Conservation (phyloP, 768 basidiomycete genomes). For the Solioccasus polychromus region DNA sequence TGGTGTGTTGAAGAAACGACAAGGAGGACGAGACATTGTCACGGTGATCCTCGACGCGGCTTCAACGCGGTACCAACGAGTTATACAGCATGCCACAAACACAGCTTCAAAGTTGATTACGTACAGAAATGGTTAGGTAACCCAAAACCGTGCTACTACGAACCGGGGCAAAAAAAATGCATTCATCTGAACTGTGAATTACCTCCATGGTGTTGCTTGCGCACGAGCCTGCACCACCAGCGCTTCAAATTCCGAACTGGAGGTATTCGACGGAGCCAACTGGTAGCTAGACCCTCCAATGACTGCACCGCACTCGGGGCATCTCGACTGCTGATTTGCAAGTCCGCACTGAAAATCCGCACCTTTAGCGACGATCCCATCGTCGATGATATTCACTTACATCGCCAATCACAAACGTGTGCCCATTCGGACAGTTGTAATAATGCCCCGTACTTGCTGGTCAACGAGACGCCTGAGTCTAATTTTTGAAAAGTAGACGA, state of each 20-base stretch:
- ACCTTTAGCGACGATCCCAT: too few species aligned
- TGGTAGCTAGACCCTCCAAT: slow-evolving; percentile 51
- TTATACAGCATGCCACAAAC: too few species aligned
- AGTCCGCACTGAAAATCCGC: slow-evolving; percentile 52
- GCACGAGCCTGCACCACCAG: slow-evolving; percentile 37
- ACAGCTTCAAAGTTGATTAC: too few species aligned
- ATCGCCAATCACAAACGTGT: slow-evolving; percentile 57
- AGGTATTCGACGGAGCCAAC: slow-evolving; percentile 42
- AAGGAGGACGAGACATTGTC: slow-evolving; percentile 28
- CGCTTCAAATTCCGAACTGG: slow-evolving; percentile 45
- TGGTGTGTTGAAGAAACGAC: slow-evolving; percentile 40
- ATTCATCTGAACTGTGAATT: too few species aligned
- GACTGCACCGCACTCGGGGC: slow-evolving; percentile 55
- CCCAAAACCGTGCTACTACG: too few species aligned
- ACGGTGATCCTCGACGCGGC: too few species aligned
- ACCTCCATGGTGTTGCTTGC: slow-evolving; percentile 27
- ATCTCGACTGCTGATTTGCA: slow-evolving; percentile 43
- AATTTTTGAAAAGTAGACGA: not conserved
- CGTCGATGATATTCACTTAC: slow-evolving; percentile 26
- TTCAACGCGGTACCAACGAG: too few species aligned
- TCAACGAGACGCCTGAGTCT: not conserved
- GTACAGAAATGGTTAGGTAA: too few species aligned
- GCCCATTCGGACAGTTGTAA: slow-evolving; percentile 56
- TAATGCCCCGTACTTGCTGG: slow-evolving; percentile 43
- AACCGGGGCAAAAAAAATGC: too few species aligned